Conservation (phyloP, 1,139 yeast genomes). For the Yamadazyma atmosphaerica region DNA sequence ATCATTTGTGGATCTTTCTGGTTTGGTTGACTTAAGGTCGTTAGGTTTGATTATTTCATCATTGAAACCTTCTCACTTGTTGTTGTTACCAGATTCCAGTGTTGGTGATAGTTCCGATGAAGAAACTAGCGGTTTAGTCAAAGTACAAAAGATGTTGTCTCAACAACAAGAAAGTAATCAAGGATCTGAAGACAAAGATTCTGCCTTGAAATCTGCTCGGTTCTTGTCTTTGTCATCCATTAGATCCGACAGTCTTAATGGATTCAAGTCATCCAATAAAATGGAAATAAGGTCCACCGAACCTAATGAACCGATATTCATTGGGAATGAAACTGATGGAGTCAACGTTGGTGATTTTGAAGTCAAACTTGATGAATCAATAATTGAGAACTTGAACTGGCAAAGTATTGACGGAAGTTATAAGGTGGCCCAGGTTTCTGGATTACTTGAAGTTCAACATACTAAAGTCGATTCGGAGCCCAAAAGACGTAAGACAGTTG, state of each 20-base stretch:
- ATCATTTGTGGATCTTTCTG: conserved; percentile 79
- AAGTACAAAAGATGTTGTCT: conserved; percentile 29
- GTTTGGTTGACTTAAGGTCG: conserved; percentile 83
- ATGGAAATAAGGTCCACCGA: conserved; percentile 35
- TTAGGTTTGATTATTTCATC: conserved; percentile 75
- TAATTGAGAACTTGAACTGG: conserved; percentile 73
- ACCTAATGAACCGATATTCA: conserved; percentile 43
- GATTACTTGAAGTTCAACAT: conserved; percentile 56
- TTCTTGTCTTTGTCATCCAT: conserved; percentile 35
- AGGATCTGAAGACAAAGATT: conserved; percentile 22
- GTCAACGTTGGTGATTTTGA: conserved; percentile 63
- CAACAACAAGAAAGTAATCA: conserved; percentile 34
- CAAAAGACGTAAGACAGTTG: conserved; percentile 15
- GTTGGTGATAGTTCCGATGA: conserved; percentile 16
- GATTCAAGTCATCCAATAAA: conserved; percentile 15
- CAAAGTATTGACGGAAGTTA: conserved; percentile 80
- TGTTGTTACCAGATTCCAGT: conserved; percentile 55
- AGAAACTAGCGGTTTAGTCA: conserved; percentile 28
- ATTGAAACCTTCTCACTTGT: conserved; percentile 73
- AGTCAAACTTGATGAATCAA: conserved; percentile 65
- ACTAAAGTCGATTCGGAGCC: conserved; percentile 12
- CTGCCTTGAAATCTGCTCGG: conserved; percentile 26
- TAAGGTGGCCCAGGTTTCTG: conserved; percentile 79
- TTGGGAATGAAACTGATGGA: conserved; percentile 49
- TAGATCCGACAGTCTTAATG: conserved; percentile 26